Evolutionary conservation across 2,329 filamentous ascomycete species (phyloP).

Genomic region (Diplodia scrobiculata): DNA sequence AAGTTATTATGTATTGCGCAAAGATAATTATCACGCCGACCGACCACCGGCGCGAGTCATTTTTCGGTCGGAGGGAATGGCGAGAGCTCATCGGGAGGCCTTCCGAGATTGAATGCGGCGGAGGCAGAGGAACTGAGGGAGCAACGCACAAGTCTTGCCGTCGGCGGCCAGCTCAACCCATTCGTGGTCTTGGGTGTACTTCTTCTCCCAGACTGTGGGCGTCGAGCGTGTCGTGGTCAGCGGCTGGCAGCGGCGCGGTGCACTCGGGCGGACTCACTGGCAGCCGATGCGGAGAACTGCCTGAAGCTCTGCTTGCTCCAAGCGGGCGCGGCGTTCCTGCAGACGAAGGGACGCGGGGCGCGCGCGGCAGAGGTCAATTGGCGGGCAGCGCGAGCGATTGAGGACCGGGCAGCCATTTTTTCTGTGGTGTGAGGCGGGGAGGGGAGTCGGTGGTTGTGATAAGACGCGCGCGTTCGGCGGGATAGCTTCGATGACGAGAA

Average conservation of each 20-base stretch:
- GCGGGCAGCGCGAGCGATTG: slow-evolving; percentile 40
- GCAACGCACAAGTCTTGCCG: slow-evolving; percentile 69
- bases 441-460: slow-evolving; percentile 7
- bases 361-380: slow-evolving; percentile 41
- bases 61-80: slow-evolving; percentile 17
- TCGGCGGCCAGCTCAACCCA: slow-evolving; percentile 90
- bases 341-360: slow-evolving; percentile 33
- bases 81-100: slow-evolving; percentile 8
- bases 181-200: slow-evolving; percentile 96
- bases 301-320: slow-evolving; percentile 33
- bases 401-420: slow-evolving; percentile 43
- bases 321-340: slow-evolving; percentile 34
- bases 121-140: slow-evolving; percentile 16
- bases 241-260: not conserved
- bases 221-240: not conserved
- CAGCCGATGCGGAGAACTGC: slow-evolving; percentile 46
- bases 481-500: slow-evolving; percentile 27
- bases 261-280: slow-evolving; percentile 35
- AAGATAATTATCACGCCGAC: slow-evolving; percentile 9
- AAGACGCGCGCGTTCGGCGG: slow-evolving; percentile 13
- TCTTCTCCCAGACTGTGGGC: slow-evolving; percentile 65
- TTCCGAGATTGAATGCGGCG: not conserved
- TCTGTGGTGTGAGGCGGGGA: slow-evolving; percentile 9
- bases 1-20: slow-evolving; percentile 27
- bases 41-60: slow-evolving; percentile 3